phyloP scores from a whole-genome alignment of 2,329 filamentous ascomycete genomes.

The Penicillium freii region DNA sequence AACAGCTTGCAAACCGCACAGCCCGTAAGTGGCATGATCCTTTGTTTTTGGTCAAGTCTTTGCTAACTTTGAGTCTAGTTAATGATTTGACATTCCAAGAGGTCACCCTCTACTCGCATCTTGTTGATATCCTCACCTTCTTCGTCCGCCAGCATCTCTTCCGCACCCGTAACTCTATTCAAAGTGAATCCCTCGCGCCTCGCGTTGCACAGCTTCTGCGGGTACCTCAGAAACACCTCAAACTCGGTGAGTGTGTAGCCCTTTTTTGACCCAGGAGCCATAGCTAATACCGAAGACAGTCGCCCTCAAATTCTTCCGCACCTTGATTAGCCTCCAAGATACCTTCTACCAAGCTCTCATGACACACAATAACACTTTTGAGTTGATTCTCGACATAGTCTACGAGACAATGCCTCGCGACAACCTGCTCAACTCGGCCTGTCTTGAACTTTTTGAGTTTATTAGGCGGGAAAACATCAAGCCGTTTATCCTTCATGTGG shows the following conservation, averaged over 20 bases:
- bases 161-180: constrained; percentile 82
- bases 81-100: constrained; percentile 75
- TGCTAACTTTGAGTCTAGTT: constrained; percentile 44
- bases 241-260: constrained; percentile 65
- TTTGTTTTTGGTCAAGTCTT: neutral
- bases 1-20: constrained; percentile 69
- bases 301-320: constrained; percentile 90
- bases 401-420: constrained; percentile 84
- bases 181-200: constrained; percentile 72
- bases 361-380: constrained; percentile 75
- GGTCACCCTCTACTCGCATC: constrained; percentile 83
- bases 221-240: constrained; percentile 86
- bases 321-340: constrained; percentile 79
- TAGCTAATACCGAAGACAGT: constrained; percentile 49
- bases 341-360: constrained; percentile 88
- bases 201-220: constrained; percentile 78
- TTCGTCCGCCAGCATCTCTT: constrained; percentile 87
- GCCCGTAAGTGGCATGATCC: constrained; percentile 44
- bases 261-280: neutral
- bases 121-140: constrained; percentile 91
- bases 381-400: constrained; percentile 80
- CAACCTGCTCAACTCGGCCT: constrained; percentile 90
- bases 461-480: constrained; percentile 81
- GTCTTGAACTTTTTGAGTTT: constrained; percentile 88
- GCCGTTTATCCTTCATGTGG: constrained; percentile 76